Percentiles rank a stretch among this genome's conserved stretches.
phyloP scores from a whole-genome alignment of 2,329 filamentous ascomycete species.

The Sclerotinia minor region DNA sequence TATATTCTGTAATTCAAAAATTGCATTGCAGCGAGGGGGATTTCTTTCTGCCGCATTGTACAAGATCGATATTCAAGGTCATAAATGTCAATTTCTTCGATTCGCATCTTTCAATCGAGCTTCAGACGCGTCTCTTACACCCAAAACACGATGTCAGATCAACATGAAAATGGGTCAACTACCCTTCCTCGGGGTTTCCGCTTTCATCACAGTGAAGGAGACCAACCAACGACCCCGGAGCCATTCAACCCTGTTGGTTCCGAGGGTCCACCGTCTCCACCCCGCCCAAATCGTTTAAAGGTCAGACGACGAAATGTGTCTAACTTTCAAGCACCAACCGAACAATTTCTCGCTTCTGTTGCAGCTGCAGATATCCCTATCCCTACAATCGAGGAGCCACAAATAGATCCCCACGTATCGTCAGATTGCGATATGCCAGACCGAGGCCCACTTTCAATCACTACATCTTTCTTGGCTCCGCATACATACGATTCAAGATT shows the following conservation, averaged over 20 bases:
- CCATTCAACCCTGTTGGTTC: conserved; percentile 30
- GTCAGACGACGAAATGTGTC: conserved; percentile 39
- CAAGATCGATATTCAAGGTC: conserved; percentile 14
- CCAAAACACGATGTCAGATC: conserved; percentile 33
- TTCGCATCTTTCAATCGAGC: conserved; percentile 25
- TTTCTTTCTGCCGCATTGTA: conserved; percentile 25
- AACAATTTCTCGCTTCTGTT: conserved; percentile 67
- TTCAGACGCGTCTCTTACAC: conserved; percentile 27
- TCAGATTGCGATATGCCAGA: conserved; percentile 38
- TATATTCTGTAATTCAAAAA: conserved; percentile 29
- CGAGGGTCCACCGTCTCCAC: conserved; percentile 38
- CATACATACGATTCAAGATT: conserved; percentile 26
- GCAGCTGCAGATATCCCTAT: conserved; percentile 64
- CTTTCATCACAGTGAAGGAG: conserved; percentile 34
- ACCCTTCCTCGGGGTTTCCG: conserved; percentile 41
- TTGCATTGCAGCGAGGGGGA: conserved; percentile 19
- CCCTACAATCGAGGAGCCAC: conserved; percentile 62
- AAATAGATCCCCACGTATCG: conserved; percentile 37
- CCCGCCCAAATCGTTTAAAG: conserved; percentile 38
- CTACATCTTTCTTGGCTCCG: conserved; percentile 34
- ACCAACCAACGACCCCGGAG: conserved; percentile 38
- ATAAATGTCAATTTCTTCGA: neutral
- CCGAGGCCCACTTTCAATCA: conserved; percentile 26
- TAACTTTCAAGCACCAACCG: conserved; percentile 54
- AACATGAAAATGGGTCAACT: conserved; percentile 37